A percentile compares a stretch with the other conserved stretches of the same genome.
These are phyloP conservation scores for Shiraia bambusicola DNA, from an alignment of 2,329 filamentous ascomycete genomes.

Conservation along the genomic window DNA sequence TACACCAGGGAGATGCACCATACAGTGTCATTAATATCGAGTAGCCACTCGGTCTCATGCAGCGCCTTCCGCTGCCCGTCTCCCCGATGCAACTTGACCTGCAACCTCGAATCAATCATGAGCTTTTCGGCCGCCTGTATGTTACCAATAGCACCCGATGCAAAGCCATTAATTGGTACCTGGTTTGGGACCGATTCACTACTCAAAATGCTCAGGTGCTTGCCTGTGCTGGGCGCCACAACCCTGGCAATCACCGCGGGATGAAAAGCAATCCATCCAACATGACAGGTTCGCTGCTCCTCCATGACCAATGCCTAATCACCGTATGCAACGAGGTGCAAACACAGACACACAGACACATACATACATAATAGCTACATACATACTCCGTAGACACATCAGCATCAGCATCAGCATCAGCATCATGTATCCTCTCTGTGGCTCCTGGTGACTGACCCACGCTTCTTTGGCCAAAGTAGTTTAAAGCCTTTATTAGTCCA, in stretches of 20 bases:
- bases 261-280: conserved; percentile 15
- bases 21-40: conserved; percentile 13
- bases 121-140: conserved; percentile 9
- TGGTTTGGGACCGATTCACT: conserved; percentile 22
- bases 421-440: conserved; percentile 14
- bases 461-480: conserved; percentile 7
- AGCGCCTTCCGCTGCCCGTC: conserved; percentile 24
- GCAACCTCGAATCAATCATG: conserved; percentile 21
- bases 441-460: conserved; percentile 5
- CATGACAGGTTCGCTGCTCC: conserved; percentile 10
- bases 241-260: conserved; percentile 11
- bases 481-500: conserved; percentile 8
- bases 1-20: conserved; percentile 6
- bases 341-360: not conserved
- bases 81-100: conserved; percentile 32
- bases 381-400: too few species aligned
- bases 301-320: too few species aligned
- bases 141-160: conserved; percentile 13
- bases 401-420: too few species aligned
- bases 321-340: conserved; percentile 9
- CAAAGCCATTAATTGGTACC: conserved; percentile 22
- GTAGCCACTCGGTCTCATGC: conserved; percentile 20
- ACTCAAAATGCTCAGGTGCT: conserved; percentile 23
- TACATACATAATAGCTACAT: too few species aligned
- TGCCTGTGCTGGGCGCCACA: conserved; percentile 20